These are phyloP conservation scores for Septoria linicola DNA, from an alignment of 2,329 filamentous ascomycete species.

Conservation along the genomic window DNA sequence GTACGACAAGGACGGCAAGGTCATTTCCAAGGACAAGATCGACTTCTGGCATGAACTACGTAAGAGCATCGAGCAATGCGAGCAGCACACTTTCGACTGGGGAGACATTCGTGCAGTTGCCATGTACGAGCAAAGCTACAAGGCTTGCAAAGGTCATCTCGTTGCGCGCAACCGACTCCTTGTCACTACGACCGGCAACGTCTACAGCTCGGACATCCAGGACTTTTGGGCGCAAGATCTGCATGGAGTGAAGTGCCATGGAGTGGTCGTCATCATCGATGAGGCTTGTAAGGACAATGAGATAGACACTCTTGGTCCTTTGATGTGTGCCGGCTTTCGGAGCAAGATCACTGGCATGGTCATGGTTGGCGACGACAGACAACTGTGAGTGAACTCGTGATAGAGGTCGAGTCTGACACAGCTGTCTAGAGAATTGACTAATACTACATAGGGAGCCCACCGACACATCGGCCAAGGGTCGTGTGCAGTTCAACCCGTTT, in stretches of 20 bases:
- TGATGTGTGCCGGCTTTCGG: conserved; percentile 18
- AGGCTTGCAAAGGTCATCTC: conserved; percentile 23
- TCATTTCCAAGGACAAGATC: too few relatives aligned
- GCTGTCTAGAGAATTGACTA: too few relatives aligned
- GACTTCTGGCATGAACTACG: conserved; percentile 21
- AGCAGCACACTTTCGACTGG: conserved; percentile 22
- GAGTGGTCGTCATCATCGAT: conserved; percentile 23
- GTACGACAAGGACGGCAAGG: background rate
- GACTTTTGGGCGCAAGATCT: conserved; percentile 22
- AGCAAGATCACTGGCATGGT: conserved; percentile 24
- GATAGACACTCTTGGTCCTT: conserved; percentile 21
- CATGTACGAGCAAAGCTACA: conserved; percentile 18
- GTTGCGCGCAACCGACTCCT: conserved; percentile 17
- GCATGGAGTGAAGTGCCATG: conserved; percentile 15
- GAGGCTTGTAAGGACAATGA: conserved; percentile 28
- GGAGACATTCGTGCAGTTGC: conserved; percentile 7
- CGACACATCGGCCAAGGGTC: conserved; percentile 21
- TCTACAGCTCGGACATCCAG: conserved; percentile 18
- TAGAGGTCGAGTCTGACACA: too few relatives aligned
- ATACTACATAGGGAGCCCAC: too few relatives aligned
- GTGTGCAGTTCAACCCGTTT: conserved; percentile 22
- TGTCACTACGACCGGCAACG: conserved; percentile 27
- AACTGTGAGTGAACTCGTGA: too few relatives aligned
- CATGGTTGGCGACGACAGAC: conserved; percentile 24
- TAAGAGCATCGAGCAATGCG: conserved; percentile 15